A percentile compares a stretch with the other conserved stretches of the same genome.
Evolutionary conservation across 2,329 filamentous ascomycete species (phyloP).

Genomic region (Penicillium fuscoglaucum): DNA sequence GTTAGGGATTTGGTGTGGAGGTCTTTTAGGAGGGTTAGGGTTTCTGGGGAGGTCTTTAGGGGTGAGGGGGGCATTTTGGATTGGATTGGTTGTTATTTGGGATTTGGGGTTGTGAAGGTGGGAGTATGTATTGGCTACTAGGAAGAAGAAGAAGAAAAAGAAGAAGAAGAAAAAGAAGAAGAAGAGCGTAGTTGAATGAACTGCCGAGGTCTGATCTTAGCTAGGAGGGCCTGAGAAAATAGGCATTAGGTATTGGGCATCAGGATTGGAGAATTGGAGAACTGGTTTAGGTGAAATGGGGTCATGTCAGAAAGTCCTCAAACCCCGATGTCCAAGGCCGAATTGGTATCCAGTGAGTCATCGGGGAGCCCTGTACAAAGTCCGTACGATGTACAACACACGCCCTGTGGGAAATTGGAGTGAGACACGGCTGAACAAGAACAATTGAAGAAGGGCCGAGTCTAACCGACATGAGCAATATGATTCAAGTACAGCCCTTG

Average conservation of each 20-base stretch:
- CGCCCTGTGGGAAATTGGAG: background rate
- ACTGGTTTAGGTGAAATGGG: background rate
- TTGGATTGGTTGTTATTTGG: background rate
- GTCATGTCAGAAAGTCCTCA: background rate
- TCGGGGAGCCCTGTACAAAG: background rate
- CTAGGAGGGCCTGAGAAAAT: background rate
- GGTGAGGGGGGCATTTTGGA: constrained; percentile 19
- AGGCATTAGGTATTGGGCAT: background rate
- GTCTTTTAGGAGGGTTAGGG: constrained; percentile 30
- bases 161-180: no score
- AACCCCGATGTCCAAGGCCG: background rate
- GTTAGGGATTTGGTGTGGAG: constrained; percentile 35
- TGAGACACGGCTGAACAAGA: background rate
- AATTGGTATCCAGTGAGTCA: background rate
- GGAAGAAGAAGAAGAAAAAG: no score
- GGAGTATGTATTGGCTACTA: background rate
- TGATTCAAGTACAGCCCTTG: background rate
- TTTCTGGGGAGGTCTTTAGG: constrained; percentile 11
- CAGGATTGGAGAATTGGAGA: background rate
- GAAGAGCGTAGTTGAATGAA: no score
- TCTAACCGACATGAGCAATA: background rate
- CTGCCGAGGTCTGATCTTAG: background rate
- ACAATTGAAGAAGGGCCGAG: background rate
- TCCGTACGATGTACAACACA: background rate
- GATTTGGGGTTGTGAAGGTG: background rate